Percentiles rank a stretch among this genome's conserved stretches.
These are phyloP conservation scores for Penicillium taxi DNA, from an alignment of 495 filamentous ascomycete genomes.

Conservation along the genomic window DNA sequence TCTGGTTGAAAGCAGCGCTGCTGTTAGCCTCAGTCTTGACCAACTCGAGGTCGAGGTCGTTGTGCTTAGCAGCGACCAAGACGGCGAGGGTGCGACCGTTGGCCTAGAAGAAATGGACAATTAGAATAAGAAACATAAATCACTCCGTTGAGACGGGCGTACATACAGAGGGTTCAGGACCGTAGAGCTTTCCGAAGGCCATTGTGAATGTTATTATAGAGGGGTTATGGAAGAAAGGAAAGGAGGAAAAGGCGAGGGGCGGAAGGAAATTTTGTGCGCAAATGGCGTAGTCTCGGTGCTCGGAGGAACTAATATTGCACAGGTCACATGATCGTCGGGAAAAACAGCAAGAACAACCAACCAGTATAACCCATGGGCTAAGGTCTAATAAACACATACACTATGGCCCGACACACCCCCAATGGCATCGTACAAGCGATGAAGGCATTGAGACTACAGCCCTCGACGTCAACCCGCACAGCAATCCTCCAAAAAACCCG, in stretches of 20 bases:
- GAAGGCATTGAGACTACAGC: constrained; percentile 26
- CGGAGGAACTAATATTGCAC: constrained; percentile 26
- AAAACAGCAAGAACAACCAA: constrained; percentile 24
- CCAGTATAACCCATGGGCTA: constrained; percentile 1
- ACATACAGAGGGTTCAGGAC: constrained; percentile 72
- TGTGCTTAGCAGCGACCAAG: constrained; percentile 89
- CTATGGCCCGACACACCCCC: constrained; percentile 33
- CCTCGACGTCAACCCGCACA: constrained; percentile 11
- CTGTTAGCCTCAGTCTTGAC: constrained; percentile 53
- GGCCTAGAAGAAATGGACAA: constrained; percentile 43
- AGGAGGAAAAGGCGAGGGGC: constrained; percentile 24
- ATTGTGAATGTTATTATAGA: constrained; percentile 47
- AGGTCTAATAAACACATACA: constrained; percentile 1
- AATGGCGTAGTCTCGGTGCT: constrained; percentile 22
- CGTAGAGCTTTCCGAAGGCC: constrained; percentile 96
- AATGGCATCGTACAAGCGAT: constrained; percentile 34
- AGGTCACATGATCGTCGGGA: constrained; percentile 21
- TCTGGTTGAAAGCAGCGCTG: constrained; percentile 27
- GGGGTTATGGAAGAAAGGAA: constrained; percentile 25
- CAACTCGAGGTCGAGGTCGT: constrained; percentile 81
- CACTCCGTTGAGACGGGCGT: constrained; percentile 3
- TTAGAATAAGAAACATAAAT: constrained; percentile 8
- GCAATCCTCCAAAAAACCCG: constrained; percentile 13
- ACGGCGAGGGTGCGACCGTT: constrained; percentile 86
- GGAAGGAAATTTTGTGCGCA: constrained; percentile 32